Percentiles rank a stretch among this genome's conserved stretches.
phyloP scores from a whole-genome alignment of 2,329 filamentous ascomycete genomes.

The Penicillium sp. region DNA sequence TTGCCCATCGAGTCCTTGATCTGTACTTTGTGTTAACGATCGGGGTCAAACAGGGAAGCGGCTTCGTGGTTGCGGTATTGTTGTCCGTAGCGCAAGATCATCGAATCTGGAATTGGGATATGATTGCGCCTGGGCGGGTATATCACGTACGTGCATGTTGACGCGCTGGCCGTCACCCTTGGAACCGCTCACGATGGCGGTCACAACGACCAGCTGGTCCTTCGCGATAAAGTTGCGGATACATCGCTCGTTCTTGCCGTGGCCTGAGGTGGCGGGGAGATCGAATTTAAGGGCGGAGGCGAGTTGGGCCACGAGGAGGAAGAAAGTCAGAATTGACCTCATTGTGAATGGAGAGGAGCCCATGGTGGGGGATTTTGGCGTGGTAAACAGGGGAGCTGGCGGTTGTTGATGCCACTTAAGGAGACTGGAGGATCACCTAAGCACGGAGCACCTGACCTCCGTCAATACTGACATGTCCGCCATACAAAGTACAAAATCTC shows the following conservation, averaged over 20 bases:
- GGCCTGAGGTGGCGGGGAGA: conserved; percentile 67
- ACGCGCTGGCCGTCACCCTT: conserved; percentile 90
- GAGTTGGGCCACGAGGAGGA: conserved; percentile 39
- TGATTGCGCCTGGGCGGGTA: background rate
- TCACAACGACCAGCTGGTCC: conserved; percentile 94
- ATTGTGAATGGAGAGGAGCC: conserved; percentile 30
- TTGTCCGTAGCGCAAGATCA: background rate
- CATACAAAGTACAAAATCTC: background rate
- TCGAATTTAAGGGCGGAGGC: conserved; percentile 86
- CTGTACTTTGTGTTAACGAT: conserved; percentile 49
- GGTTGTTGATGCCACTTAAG: conserved; percentile 42
- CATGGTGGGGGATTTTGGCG: conserved; percentile 31
- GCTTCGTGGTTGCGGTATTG: background rate
- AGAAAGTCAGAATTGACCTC: conserved; percentile 32
- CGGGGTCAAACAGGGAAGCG: background rate
- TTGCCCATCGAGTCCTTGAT: conserved; percentile 95
- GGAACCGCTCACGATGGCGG: conserved; percentile 79
- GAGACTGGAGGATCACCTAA: conserved; percentile 31
- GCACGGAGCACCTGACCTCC: conserved; percentile 23
- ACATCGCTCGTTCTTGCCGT: conserved; percentile 78
- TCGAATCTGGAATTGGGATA: background rate
- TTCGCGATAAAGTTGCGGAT: conserved; percentile 92
- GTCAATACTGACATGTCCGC: background rate
- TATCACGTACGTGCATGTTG: conserved; percentile 77
- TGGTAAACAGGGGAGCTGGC: conserved; percentile 29